Conservation (phyloP, 208 protist species). For the Trypanosoma cruzi region DNA sequence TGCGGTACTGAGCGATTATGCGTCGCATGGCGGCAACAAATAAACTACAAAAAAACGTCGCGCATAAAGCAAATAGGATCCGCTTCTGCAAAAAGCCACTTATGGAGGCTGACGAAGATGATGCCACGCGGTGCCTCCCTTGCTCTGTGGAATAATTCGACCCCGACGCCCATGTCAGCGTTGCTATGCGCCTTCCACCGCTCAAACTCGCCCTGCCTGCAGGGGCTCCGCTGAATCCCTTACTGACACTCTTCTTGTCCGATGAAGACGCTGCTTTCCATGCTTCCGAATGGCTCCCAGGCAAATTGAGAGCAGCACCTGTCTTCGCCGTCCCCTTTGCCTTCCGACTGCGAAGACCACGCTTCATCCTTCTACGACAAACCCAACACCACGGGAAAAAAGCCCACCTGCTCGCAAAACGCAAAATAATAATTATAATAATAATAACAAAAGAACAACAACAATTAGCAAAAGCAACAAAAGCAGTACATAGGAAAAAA, state of each 20-base stretch:
- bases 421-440: background rate
- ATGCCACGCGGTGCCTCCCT: background rate
- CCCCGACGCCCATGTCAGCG: background rate
- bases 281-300: background rate
- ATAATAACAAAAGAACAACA: background rate
- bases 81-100: background rate
- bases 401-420: background rate
- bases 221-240: background rate
- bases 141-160: background rate
- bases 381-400: background rate
- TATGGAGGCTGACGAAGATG: background rate
- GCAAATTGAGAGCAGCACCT: too few species aligned
- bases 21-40: slow-evolving; percentile 40
- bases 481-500: background rate
- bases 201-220: background rate
- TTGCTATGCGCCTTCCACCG: background rate
- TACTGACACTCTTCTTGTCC: background rate
- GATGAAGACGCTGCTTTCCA: background rate
- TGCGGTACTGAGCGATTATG: slow-evolving; percentile 32
- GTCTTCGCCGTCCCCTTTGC: background rate
- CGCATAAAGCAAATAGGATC: background rate
- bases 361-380: background rate
- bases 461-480: background rate
- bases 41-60: slow-evolving; percentile 17
- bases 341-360: background rate